Evolutionary conservation across 345 rosid genomes (phyloP).

Genomic region (Salix suchowensis): DNA sequence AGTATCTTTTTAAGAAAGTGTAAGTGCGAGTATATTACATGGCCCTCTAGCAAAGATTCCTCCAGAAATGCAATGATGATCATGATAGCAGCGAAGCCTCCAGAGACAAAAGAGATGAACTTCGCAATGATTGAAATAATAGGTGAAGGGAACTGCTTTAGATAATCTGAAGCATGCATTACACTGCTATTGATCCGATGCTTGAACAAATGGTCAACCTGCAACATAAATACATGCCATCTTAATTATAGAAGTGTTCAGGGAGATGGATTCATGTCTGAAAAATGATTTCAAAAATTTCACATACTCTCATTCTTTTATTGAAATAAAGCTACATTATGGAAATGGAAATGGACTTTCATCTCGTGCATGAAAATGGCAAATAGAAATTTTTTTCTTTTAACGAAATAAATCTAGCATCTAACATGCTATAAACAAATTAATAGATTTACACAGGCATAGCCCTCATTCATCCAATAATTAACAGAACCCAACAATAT

Average conservation of each 20-base stretch:
- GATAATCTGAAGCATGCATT: constrained; percentile 74
- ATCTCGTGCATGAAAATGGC: neutral
- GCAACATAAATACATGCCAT: constrained; percentile 10
- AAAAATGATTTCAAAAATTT: neutral
- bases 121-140: constrained; percentile 83
- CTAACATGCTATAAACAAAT: neutral
- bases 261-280: neutral
- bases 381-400: neutral
- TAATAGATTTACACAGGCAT: neutral
- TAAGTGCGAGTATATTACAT: constrained; percentile 49
- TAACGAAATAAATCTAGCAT: neutral
- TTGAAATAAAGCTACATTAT: neutral
- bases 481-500: neutral
- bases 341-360: neutral
- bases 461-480: neutral
- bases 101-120: constrained; percentile 90
- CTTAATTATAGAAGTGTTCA: neutral
- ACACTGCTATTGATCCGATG: constrained; percentile 91
- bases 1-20: neutral
- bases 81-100: constrained; percentile 94
- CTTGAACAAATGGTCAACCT: constrained; percentile 99
- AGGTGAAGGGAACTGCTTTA: constrained; percentile 89
- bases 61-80: constrained; percentile 95
- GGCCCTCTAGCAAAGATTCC: constrained; percentile 97
- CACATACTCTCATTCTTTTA: neutral